phyloP scores from a whole-genome alignment of 2,329 filamentous ascomycete species.

The Metarhizium sp. region DNA sequence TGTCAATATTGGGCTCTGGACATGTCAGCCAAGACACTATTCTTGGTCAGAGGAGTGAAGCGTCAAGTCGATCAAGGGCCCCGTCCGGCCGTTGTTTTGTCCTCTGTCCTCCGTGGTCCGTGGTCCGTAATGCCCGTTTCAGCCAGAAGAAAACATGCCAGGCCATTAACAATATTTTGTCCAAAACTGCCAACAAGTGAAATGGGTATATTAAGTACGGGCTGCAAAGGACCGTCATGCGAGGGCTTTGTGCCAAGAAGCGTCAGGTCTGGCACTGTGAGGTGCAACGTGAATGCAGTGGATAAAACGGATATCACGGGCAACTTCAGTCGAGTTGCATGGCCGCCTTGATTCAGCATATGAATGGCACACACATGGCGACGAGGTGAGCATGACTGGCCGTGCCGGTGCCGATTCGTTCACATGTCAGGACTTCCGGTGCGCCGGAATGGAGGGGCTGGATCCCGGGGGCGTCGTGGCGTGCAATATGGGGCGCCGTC shows the following conservation, averaged over 20 bases:
- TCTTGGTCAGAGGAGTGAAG: too few species aligned
- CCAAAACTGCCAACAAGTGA: too few species aligned
- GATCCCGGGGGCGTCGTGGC: too few species aligned
- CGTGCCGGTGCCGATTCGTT: conserved; percentile 9
- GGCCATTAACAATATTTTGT: too few species aligned
- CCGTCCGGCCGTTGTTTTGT: background rate
- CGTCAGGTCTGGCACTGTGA: background rate
- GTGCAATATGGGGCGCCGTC: too few species aligned
- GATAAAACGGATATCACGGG: background rate
- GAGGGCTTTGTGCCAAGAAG: background rate
- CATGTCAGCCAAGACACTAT: background rate
- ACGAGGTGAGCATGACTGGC: background rate
- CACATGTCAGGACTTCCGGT: conserved; percentile 22
- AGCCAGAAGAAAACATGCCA: background rate
- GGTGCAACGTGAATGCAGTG: background rate
- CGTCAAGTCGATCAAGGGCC: too few species aligned
- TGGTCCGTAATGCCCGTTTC: background rate
- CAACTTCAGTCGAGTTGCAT: background rate
- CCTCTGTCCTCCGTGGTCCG: background rate
- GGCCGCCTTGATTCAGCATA: background rate
- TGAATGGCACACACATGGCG: background rate
- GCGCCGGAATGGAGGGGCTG: conserved; percentile 11
- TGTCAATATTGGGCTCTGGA: background rate
- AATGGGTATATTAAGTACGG: too few species aligned
- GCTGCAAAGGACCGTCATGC: too few species aligned